Evolutionary conservation across 2,329 filamentous ascomycete species (phyloP), one percentile per base, ranked within the genome.

Genomic region (Phyllosticta citribraziliensis): DNA sequence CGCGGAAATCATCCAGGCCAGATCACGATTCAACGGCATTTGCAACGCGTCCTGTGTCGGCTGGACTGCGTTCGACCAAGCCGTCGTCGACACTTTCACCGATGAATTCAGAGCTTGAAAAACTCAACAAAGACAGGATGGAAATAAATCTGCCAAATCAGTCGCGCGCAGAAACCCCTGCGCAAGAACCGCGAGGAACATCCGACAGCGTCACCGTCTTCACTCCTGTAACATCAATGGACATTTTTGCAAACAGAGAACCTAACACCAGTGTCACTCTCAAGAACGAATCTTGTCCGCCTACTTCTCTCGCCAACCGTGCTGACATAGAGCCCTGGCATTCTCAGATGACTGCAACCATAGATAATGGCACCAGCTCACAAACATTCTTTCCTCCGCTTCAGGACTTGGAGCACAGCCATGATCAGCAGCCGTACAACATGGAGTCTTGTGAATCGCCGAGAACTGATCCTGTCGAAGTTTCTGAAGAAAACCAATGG

Each of bases 51-150:
- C 19, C n/a, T 1, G 35, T 56, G 24, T 60, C 58, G 3, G 52
- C 55, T 17, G 35, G 53, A 33, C 40, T 59, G 57, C 52, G 24
- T 12, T 55, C n/a, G 22, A 59, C 52, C 35, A 52, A 56, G 27
- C 35, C 58, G 5, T 19, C 25, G 5, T 60, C 40, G 14, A 47
- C 40, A 17, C 17, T 24, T 12, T 11, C 52, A 10, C 33, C 17
- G 9, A 20, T n/a, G 17, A 50, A 55, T n/a, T 47, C 40, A 47
- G 40, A n/a, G 17, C 5, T n/a, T 47, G 77, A 78, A 58, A 76
- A 80, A 54, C 77, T 77, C 60, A 78, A 80, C 52, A 65, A 66
- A 5, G 61, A 66, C 17, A 73, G 73, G 70, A 65, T 61, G 65
- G 61, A 64, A 65, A 8, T 14, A 47, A 17, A 47, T 8, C 4